Evolutionary conservation across 768 basidiomycete species (phyloP).

Genomic region (Suillus tomentosus): DNA sequence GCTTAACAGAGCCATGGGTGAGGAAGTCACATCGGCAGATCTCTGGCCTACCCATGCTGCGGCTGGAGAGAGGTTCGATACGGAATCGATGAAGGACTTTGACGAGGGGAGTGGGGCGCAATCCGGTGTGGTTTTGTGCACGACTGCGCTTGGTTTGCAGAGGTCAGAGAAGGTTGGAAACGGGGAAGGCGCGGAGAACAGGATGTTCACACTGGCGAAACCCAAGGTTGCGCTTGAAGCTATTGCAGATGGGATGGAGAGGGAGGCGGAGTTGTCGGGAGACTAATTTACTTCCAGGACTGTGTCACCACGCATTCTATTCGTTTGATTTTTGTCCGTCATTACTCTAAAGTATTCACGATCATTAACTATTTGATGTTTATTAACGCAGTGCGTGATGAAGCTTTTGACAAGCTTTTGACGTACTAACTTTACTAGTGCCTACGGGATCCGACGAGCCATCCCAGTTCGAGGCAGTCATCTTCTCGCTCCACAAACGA

Average conservation of each 20-base stretch:
- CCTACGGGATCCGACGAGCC: background rate
- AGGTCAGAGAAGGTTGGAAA: conserved; percentile 37
- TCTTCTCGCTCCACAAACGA: background rate
- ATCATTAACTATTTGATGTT: conserved; percentile 7
- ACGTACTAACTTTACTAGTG: background rate
- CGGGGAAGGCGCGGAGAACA: conserved; percentile 49
- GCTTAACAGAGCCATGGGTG: conserved; percentile 52
- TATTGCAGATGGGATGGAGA: conserved; percentile 32
- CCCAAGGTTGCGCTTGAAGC: conserved; percentile 55
- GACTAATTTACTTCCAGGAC: conserved; percentile 2
- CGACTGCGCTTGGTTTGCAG: conserved; percentile 56
- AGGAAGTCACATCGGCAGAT: conserved; percentile 59
- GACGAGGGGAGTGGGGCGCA: conserved; percentile 25
- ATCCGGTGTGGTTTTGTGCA: conserved; percentile 46
- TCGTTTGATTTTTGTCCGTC: background rate
- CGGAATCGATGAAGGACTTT: conserved; percentile 47
- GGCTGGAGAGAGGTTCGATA: conserved; percentile 44
- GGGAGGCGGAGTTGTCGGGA: conserved; percentile 17
- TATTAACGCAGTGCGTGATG: background rate
- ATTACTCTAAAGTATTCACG: background rate
- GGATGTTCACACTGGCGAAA: conserved; percentile 49
- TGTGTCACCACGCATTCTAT: background rate
- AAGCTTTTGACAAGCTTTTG: background rate
- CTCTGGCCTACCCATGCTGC: conserved; percentile 50
- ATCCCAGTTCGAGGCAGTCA: background rate